Base-by-base conservation (phyloP, 2,329 filamentous ascomycete species). In the Pestalotiopsis sp. region DNA sequence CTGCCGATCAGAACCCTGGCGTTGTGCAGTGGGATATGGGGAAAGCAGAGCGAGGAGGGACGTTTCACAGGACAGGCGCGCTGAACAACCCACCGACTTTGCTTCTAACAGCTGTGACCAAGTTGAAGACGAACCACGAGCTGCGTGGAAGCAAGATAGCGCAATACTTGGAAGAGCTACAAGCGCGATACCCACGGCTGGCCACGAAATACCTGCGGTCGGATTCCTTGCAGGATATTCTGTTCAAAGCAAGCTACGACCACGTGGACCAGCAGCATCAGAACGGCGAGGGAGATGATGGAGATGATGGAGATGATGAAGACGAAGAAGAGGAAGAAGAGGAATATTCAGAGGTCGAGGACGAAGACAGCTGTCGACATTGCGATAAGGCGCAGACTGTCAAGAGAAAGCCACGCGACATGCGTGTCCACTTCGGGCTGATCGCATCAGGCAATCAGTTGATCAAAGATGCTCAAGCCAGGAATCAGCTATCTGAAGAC, bases 1-100 rank as follows among this genome's bases (percentile, higher is more conserved):
- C 74, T 2, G 41, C 11, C 4, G 69, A 45, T 45, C 23, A 57
- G 23, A 69, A 68, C 39, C 71, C 72, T 2, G 74, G 72, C 45
- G 73, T 76, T 2, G 67, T 76, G 7, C 71, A 76, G 57, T 76
- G 71, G 72, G 74, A 77, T 23, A 23, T 73, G 1, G 73, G 74
- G 3, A 76, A 74, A 63, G 64, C 63, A 59, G 68, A 65, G 23
- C 49, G 69, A 49, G 67, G 57, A 12, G 66, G 66, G 12, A 45
- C 64, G 9, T 73, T 76, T 45, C 67, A 45, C 58, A 70, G 69
- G 39, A 75, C 70, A 14, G 73, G 73, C 0, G 56, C 68, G 3
- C 58, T 74, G 13, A 70, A 73, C 41, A 73, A 74, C 17, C 75
- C 72, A 7, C 73, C 75, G 2, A 68, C 13, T 23, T 38, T 64